phyloP scores from a whole-genome alignment of 768 basidiomycete genomes.

The Fomitopsis serialis region DNA sequence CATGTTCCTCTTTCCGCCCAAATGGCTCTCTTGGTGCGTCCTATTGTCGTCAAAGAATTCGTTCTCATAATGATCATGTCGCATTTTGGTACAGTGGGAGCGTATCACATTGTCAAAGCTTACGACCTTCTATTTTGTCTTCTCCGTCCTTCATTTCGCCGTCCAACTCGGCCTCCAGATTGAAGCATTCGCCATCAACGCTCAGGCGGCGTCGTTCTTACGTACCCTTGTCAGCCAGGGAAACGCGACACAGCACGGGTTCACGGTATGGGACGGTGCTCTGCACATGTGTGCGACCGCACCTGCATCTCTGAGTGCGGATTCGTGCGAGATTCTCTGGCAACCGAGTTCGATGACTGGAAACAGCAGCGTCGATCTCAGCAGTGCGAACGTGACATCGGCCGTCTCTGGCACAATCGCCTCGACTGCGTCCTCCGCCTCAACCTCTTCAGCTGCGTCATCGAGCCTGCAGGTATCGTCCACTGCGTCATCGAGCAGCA shows the following conservation, averaged over 20 bases:
- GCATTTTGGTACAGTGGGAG: slow-evolving; percentile 44
- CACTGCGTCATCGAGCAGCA: background rate
- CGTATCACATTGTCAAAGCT: slow-evolving; percentile 64
- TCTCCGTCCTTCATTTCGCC: slow-evolving; percentile 60
- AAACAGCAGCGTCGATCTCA: slow-evolving; percentile 14
- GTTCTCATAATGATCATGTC: background rate
- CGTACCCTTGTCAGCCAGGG: slow-evolving; percentile 44
- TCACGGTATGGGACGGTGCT: slow-evolving; percentile 44
- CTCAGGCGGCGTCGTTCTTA: slow-evolving; percentile 49
- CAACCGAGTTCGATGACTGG: slow-evolving; percentile 16
- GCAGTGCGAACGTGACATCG: background rate
- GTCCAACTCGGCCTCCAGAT: slow-evolving; percentile 68
- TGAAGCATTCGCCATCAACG: slow-evolving; percentile 61
- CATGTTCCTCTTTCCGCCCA: slow-evolving; percentile 33
- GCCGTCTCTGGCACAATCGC: background rate
- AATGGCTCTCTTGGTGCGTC: slow-evolving; percentile 45
- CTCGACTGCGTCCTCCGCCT: slow-evolving; percentile 3
- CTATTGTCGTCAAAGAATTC: background rate
- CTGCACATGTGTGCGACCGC: slow-evolving; percentile 56
- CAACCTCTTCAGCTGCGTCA: background rate
- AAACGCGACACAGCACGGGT: slow-evolving; percentile 39
- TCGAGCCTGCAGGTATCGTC: background rate
- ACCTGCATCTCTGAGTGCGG: slow-evolving; percentile 28
- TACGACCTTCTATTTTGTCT: slow-evolving; percentile 59
- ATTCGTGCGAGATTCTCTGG: slow-evolving; percentile 54